Base-by-base conservation (phyloP, 768 basidiomycete genomes). In the Mycena maculata region DNA sequence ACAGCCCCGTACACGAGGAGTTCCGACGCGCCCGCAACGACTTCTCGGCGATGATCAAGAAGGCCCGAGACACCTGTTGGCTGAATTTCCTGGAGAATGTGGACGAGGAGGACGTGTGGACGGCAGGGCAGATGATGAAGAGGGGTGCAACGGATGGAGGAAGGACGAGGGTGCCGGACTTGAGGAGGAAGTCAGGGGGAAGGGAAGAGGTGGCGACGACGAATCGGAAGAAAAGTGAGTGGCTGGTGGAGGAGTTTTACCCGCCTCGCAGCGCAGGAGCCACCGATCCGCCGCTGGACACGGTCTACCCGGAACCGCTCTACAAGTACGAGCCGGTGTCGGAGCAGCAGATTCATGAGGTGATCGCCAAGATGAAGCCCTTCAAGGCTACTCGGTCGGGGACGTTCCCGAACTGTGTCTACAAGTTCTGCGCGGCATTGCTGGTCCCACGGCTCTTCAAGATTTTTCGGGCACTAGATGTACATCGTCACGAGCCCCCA, bases 361-460 rank as follows among this genome's bases (percentile, higher is more conserved):
- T 70, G 0, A 72, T 78, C 8, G 20, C 38, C 1, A 39, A 58
- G 1, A 71, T 80, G 15, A 69, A 69, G 16, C 65, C 73, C 0
- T 74, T 72, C 69, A 80, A 79, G 62, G 79, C 75, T 0, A 71
- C 75, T 3, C 76, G 77, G 0, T 74, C 75, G 0, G 74, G 68
- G 3, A 53, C 56, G 0, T 73, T 75, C 7, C 72, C 72, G 0
- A 78, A 78, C 44, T 42, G 70, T 0, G 67, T 80, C 0, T 64
- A 78, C 27, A 69, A 68, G 5, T 28, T 70, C 3, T 73, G 70
- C 31, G 42, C 54, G 0, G 33, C 56, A 23, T 6, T 61, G 1
- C 63, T 75, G 0, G 55, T 60, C 2, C 66, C 60, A 4, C 58
- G 69, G 27, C 65, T 78, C 18, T 52, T 39, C 20, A 47, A 39